Evolutionary conservation across 345 rosid species (phyloP).

Genomic region (Kandelia obovata): DNA sequence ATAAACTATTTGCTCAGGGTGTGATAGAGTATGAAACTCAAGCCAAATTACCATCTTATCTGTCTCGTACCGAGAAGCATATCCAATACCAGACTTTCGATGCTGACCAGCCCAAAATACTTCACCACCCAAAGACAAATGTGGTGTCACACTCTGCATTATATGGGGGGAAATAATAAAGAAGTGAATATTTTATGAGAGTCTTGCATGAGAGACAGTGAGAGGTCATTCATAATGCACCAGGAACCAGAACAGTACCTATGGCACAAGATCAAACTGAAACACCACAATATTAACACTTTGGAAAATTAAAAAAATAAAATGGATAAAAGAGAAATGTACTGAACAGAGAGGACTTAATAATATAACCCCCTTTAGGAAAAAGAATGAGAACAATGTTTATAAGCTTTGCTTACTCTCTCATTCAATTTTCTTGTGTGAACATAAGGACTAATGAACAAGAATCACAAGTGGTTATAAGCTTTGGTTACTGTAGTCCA

Average conservation of each 20-base stretch:
- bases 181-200: neutral
- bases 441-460: too few species aligned
- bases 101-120: slow-evolving; percentile 95
- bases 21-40: neutral
- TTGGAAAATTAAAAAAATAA: neutral
- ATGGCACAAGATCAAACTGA: neutral
- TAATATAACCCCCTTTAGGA: neutral
- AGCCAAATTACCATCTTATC: slow-evolving; percentile 74
- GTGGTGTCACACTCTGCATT: slow-evolving; percentile 70
- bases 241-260: neutral
- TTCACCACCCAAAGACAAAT: slow-evolving; percentile 85
- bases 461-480: too few species aligned
- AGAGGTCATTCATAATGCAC: neutral
- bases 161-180: neutral
- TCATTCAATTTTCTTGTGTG: too few species aligned
- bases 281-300: neutral
- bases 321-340: neutral
- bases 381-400: too few species aligned
- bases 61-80: slow-evolving; percentile 84
- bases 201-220: neutral
- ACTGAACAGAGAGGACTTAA: neutral
- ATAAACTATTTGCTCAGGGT: neutral
- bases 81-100: slow-evolving; percentile 89
- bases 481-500: too few species aligned
- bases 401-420: too few species aligned